Conservation (phyloP, 2,329 filamentous ascomycete genomes). For the Colletotrichum musae region DNA sequence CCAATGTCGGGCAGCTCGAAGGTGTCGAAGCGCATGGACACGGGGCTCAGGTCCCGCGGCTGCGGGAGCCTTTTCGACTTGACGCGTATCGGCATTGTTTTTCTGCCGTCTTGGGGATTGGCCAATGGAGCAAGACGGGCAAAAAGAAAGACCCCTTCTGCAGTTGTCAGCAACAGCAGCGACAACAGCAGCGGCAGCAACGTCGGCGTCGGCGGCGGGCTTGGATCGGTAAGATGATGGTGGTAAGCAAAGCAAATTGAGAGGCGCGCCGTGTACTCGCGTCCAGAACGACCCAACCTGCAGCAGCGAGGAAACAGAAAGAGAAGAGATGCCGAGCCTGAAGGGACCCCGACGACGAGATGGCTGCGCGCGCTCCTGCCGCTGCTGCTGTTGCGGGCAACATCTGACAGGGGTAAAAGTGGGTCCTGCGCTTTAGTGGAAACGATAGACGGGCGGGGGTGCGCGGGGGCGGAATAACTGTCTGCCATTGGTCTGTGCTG, state of each 20-base stretch:
- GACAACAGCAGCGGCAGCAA: neutral
- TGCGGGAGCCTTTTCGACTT: conserved; percentile 50
- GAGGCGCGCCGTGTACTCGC: conserved; percentile 15
- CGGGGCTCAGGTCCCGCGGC: conserved; percentile 53
- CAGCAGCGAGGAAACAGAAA: conserved; percentile 18
- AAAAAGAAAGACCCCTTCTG: neutral
- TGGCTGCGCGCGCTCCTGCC: conserved; percentile 5
- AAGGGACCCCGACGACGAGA: conserved; percentile 32
- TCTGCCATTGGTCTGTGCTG: conserved; percentile 21
- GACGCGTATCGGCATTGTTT: conserved; percentile 55
- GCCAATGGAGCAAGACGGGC: neutral
- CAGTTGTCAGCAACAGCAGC: neutral
- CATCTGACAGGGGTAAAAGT: conserved; percentile 32
- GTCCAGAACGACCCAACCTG: conserved; percentile 2
- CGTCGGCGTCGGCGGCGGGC: conserved; percentile 17
- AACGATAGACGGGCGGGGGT: conserved; percentile 20
- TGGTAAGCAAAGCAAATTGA: conserved; percentile 17
- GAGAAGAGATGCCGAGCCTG: conserved; percentile 26
- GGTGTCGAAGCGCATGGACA: conserved; percentile 52
- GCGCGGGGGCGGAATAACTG: conserved; percentile 26
- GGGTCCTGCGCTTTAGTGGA: conserved; percentile 26
- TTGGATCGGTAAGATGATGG: neutral
- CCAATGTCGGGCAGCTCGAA: conserved; percentile 69
- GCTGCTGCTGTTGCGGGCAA: conserved; percentile 1
- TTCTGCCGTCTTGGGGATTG: neutral